Percentiles rank a stretch among this genome's conserved stretches.
phyloP scores from a whole-genome alignment of 1,284 basidiomycete species.

The Trichosporon asahii region DNA sequence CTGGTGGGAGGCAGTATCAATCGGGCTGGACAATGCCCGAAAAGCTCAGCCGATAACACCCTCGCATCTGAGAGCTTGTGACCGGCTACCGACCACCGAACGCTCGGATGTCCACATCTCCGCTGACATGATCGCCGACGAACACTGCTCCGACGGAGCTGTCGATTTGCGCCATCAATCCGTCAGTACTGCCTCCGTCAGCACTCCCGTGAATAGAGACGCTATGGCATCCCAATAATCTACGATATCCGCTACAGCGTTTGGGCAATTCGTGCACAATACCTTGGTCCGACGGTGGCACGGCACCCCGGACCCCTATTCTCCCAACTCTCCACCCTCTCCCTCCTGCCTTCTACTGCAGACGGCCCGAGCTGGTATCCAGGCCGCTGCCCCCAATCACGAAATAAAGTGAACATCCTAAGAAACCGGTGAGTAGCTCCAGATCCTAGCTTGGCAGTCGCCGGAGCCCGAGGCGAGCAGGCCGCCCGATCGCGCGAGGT shows the following conservation, averaged over 20 bases:
- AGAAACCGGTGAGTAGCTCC: slow-evolving; percentile 52
- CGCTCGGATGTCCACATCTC: too few relatives aligned
- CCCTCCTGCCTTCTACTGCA: not conserved
- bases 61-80: too few relatives aligned
- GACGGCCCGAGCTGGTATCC: not conserved
- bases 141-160: too few relatives aligned
- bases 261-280: slow-evolving; percentile 1
- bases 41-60: too few relatives aligned
- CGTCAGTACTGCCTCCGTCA: not conserved
- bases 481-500: slow-evolving; percentile 69
- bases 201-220: not conserved
- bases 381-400: not conserved
- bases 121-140: too few relatives aligned
- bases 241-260: slow-evolving; percentile 6
- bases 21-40: too few relatives aligned
- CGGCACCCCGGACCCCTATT: not conserved
- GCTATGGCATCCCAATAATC: slow-evolving; percentile 3
- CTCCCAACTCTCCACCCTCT: not conserved
- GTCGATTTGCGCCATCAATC: too few relatives aligned
- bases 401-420: not conserved
- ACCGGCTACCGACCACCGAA: too few relatives aligned
- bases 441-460: slow-evolving; percentile 77
- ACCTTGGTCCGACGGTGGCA: not conserved
- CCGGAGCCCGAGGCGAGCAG: slow-evolving; percentile 81
- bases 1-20: too few relatives aligned